These are phyloP conservation scores for Alternaria arborescens DNA, from an alignment of 2,329 filamentous ascomycete species.

Conservation along the genomic window DNA sequence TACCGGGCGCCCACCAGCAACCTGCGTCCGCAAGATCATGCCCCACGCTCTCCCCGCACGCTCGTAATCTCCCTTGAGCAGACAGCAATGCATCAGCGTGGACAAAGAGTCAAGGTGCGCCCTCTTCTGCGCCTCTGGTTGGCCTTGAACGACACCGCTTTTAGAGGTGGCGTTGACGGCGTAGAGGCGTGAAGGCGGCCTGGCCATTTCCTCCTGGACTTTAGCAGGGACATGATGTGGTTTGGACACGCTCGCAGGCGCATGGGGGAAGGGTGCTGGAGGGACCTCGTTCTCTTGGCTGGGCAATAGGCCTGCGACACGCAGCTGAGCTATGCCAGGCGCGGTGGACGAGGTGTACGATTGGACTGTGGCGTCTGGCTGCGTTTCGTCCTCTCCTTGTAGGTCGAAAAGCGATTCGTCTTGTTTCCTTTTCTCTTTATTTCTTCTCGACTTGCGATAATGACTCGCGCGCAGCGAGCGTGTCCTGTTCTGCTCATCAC, in stretches of 20 bases:
- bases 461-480: constrained; percentile 46
- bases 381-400: constrained; percentile 22
- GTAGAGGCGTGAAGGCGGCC: constrained; percentile 54
- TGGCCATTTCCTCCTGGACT: constrained; percentile 53
- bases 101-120: constrained; percentile 73
- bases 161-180: constrained; percentile 32
- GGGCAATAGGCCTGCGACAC: constrained; percentile 53
- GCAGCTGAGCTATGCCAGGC: constrained; percentile 41
- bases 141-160: constrained; percentile 18
- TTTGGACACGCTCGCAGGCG: constrained; percentile 35
- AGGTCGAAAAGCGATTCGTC: constrained; percentile 24
- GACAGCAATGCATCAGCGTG: constrained; percentile 74
- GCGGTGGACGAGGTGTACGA: constrained; percentile 29
- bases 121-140: constrained; percentile 50
- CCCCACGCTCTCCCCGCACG: constrained; percentile 80
- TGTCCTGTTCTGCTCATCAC: constrained; percentile 35
- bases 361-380: constrained; percentile 19
- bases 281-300: constrained; percentile 51
- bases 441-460: constrained; percentile 36
- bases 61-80: constrained; percentile 73
- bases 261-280: constrained; percentile 56
- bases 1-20: constrained; percentile 62
- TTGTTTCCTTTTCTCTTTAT: constrained; percentile 31
- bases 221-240: constrained; percentile 27
- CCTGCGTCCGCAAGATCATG: constrained; percentile 71